Evolutionary conservation across 768 basidiomycete species (phyloP).

Genomic region (Lanmaoa rubissima): DNA sequence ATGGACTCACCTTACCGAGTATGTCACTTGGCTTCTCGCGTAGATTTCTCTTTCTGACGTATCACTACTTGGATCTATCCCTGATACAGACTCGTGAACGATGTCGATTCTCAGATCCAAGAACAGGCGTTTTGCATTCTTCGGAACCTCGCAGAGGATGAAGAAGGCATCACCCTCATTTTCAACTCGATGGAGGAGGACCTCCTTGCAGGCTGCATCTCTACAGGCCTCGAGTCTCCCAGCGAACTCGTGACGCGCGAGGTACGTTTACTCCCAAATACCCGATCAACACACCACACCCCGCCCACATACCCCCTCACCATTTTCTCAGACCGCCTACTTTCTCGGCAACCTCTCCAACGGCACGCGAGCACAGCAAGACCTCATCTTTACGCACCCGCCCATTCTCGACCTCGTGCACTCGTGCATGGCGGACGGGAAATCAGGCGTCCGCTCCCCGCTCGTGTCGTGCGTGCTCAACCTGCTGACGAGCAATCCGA

Average conservation of each 20-base stretch:
- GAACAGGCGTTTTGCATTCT: conserved; percentile 72
- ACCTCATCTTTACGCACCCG: conserved; percentile 49
- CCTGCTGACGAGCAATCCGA: conserved; percentile 45
- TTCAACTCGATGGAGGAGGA: conserved; percentile 52
- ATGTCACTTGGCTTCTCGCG: conserved; percentile 19
- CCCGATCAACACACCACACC: too few relatives aligned
- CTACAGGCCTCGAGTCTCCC: conserved; percentile 46
- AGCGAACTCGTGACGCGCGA: conserved; percentile 56
- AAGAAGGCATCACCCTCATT: conserved; percentile 61
- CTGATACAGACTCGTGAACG: conserved; percentile 47
- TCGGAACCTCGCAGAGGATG: conserved; percentile 64
- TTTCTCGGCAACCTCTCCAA: conserved; percentile 71
- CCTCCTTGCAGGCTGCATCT: conserved; percentile 45
- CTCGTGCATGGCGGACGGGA: conserved; percentile 57
- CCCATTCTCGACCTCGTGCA: conserved; percentile 54
- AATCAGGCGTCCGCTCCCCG: conserved; percentile 56
- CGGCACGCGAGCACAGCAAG: conserved; percentile 49
- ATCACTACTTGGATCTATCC: background rate
- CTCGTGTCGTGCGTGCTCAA: conserved; percentile 59
- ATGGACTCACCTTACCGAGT: conserved; percentile 63
- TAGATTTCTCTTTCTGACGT: background rate
- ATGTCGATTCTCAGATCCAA: conserved; percentile 53
- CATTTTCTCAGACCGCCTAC: conserved; percentile 46
- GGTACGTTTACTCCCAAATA: conserved; percentile 30
- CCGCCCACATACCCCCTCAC: background rate